Evolutionary conservation across 495 filamentous ascomycete genomes (phyloP).

Genomic region (Thozetella sp.): DNA sequence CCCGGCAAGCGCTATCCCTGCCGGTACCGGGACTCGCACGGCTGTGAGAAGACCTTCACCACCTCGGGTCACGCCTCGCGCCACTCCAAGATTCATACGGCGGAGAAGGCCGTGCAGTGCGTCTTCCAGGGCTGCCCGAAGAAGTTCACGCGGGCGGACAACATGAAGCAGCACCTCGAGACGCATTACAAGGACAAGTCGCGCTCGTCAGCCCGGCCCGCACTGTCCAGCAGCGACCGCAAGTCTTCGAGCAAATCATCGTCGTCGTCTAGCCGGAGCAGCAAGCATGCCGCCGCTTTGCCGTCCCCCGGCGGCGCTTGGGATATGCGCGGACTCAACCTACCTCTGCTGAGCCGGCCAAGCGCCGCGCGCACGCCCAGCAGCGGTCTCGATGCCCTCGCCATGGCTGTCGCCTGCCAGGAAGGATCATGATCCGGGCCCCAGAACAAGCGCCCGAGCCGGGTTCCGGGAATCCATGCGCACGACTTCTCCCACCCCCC

Average conservation of each 20-base stretch:
- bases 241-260: constrained; percentile 25
- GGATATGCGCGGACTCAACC: constrained; percentile 43
- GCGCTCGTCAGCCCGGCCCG: constrained; percentile 25
- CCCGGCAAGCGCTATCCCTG: constrained; percentile 66
- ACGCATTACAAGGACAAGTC: constrained; percentile 72
- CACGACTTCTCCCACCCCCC: no score
- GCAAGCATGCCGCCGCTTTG: constrained; percentile 10
- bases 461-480: background rate
- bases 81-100: constrained; percentile 95
- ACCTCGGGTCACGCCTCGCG: constrained; percentile 96
- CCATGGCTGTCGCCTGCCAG: constrained; percentile 37
- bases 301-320: constrained; percentile 35
- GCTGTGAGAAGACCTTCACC: constrained; percentile 84
- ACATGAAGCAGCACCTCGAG: constrained; percentile 96
- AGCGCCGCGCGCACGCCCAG: constrained; percentile 25
- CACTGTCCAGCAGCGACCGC: constrained; percentile 20
- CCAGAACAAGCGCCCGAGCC: background rate
- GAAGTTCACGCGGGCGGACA: constrained; percentile 94
- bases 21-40: constrained; percentile 63
- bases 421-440: constrained; percentile 26
- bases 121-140: constrained; percentile 78
- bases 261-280: constrained; percentile 29
- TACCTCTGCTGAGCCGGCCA: constrained; percentile 36
- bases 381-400: constrained; percentile 41
- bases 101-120: constrained; percentile 90